Evolutionary conservation across 495 filamentous ascomycete genomes (phyloP), one percentile per base, ranked within the genome.

Genomic region (Coniosporium apollinis): DNA sequence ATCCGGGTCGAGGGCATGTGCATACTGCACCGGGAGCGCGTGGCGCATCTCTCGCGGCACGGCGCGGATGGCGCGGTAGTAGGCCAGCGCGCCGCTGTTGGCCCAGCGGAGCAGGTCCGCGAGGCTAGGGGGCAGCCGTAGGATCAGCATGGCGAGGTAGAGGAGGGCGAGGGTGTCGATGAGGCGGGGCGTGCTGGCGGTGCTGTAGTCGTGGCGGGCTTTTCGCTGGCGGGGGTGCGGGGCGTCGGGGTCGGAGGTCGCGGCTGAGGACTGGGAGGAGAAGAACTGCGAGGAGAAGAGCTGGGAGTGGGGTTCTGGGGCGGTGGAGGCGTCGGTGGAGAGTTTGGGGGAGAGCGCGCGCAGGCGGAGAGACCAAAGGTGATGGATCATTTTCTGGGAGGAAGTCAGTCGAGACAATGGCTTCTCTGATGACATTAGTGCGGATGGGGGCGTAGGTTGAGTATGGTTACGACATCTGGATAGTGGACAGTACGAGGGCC

Each of bases 341-440:
- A n/a, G n/a, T n/a, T n/a, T n/a, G n/a, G n/a, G n/a, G n/a, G n/a
- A n/a, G n/a, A n/a, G n/a, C n/a, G n/a, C n/a, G n/a, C n/a, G 64
- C 21, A 82, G 55, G 22, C 73, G 69, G 4, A 82, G 57, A 22
- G 66, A 61, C 78, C 78, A 83, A n/a, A 83, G 63, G 55, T 80
- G 74, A 22, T 62, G 66, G 22, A 79, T 62, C 5, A 79, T 55
- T 21, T 46, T 46, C 72, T 57, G 21, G n/a, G n/a, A n/a, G n/a
- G n/a, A n/a, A n/a, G n/a, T n/a, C n/a, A n/a, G n/a, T n/a, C n/a
- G n/a, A n/a, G n/a, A n/a, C n/a, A n/a, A n/a, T n/a, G n/a, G n/a
- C n/a, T n/a, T n/a, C n/a, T n/a, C n/a, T n/a, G n/a, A n/a, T n/a
- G n/a, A n/a, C n/a, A n/a, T n/a, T n/a, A n/a, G n/a, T n/a, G n/a